phyloP scores from a whole-genome alignment of 257 asterid genomes.

The Parsonsia alboflavescens region DNA sequence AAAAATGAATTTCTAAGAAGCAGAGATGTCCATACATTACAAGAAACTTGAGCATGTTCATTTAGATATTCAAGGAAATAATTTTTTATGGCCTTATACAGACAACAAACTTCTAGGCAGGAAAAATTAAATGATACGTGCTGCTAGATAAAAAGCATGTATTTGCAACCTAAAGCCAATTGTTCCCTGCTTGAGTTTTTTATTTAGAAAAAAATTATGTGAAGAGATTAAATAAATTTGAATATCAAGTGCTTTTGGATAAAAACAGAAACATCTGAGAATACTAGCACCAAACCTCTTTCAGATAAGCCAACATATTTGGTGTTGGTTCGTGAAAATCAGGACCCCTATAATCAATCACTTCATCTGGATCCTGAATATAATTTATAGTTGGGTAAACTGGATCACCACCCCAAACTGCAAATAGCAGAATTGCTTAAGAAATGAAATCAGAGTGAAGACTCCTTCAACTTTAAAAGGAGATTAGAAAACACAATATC shows the following conservation, averaged over 20 bases:
- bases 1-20: neutral
- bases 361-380: constrained; percentile 93
- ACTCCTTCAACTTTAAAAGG: neutral
- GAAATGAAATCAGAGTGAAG: neutral
- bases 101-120: neutral
- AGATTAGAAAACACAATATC: neutral
- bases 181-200: neutral
- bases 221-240: neutral
- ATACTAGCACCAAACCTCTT: constrained; percentile 60
- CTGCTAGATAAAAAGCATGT: neutral
- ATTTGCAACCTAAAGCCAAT: neutral
- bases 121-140: neutral
- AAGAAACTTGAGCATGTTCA: neutral
- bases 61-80: neutral
- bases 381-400: constrained; percentile 94
- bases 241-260: neutral
- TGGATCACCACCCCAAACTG: constrained; percentile 99
- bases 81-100: neutral
- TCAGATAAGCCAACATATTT: constrained; percentile 74
- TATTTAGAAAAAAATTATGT: too few relatives aligned
- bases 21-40: neutral
- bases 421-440: constrained; percentile 14
- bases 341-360: constrained; percentile 91
- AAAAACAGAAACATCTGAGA: neutral
- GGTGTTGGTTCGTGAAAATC: constrained; percentile 99